phyloP scores from a whole-genome alignment of 2,329 filamentous ascomycete species.

The Neoscytalidium dimidiatum region DNA sequence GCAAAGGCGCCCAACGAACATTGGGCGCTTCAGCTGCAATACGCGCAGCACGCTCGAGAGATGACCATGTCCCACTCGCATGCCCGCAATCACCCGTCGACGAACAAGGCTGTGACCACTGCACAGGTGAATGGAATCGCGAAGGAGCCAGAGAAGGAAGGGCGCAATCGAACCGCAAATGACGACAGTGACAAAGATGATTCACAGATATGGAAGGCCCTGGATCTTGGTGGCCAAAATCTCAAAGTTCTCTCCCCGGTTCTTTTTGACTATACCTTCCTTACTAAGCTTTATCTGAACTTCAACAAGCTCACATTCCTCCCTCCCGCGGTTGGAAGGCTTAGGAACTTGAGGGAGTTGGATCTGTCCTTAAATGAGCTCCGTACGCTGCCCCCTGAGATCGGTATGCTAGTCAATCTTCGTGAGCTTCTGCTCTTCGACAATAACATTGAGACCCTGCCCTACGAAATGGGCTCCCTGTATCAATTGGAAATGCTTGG shows the following conservation, averaged over 20 bases:
- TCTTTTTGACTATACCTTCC: slow-evolving; percentile 82
- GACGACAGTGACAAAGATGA: slow-evolving; percentile 49
- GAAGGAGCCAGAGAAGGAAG: slow-evolving; percentile 55
- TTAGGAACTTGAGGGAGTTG: slow-evolving; percentile 78
- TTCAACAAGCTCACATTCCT: slow-evolving; percentile 85
- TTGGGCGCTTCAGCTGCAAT: slow-evolving; percentile 84
- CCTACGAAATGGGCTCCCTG: slow-evolving; percentile 83
- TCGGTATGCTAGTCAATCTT: slow-evolving; percentile 95
- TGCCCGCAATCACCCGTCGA: slow-evolving; percentile 68
- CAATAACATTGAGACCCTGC: slow-evolving; percentile 81
- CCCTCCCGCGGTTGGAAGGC: slow-evolving; percentile 77
- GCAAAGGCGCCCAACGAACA: slow-evolving; percentile 66
- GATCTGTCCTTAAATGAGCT: slow-evolving; percentile 90
- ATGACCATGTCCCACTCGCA: slow-evolving; percentile 73
- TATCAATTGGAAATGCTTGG: slow-evolving; percentile 87
- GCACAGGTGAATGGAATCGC: slow-evolving; percentile 52
- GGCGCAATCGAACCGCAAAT: slow-evolving; percentile 66
- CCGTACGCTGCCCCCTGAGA: slow-evolving; percentile 77
- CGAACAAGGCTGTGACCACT: slow-evolving; percentile 67
- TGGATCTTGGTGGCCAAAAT: slow-evolving; percentile 96
- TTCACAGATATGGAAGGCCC: slow-evolving; percentile 81
- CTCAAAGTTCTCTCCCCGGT: slow-evolving; percentile 77
- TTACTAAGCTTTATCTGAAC: slow-evolving; percentile 89
- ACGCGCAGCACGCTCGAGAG: slow-evolving; percentile 73
- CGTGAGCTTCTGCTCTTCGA: slow-evolving; percentile 86